Evolutionary conservation across 805 yeast genomes (phyloP), one percentile per base, ranked within the genome.

Genomic region (Babjeviella inositovora): DNA sequence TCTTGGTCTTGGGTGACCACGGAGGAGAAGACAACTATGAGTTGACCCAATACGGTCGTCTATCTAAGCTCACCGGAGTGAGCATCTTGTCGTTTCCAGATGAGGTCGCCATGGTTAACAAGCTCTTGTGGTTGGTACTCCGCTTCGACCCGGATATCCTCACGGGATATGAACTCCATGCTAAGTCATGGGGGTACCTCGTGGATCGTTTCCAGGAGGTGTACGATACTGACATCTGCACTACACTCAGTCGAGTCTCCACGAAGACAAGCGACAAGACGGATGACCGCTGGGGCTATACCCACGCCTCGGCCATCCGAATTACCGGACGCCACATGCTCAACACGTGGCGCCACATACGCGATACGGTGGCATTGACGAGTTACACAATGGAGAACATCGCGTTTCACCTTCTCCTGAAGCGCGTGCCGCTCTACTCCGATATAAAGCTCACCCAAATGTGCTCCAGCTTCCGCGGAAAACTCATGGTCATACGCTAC

Each of bases 181-280:
- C 71, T 1, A 36, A 63, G 0, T 80, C 96, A 0, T 87, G 97
- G 97, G 97, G 98, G 0, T 90, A 79, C 37, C 25, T 85, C 0
- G 57, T 79, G 13, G 90, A 79, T 24, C 43, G 98, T 21, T 59
- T 64, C 26, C 41, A 52, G 10, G 30, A 28, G 0, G 45, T 39
- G 2, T 57, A 57, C 35, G 63, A 62, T 2, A 45, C 60, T 8
- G 75, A 80, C 32, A 32, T 82, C 4, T 41, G 62, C n/a, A 50
- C 56, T 1, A 62, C 67, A 20, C 40, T 84, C 1, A 68, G 93
- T 1, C 49, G 94, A 26, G 73, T 73, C 1, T 45, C 38, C 2
- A 34, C 28, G 13, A 60, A 62, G 19, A 51, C 58, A 16, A 54
- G 53, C 19, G 69, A 66, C 16, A 73, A 63, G 35, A 40, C 57